Percentiles rank a stretch among this genome's conserved stretches.
phyloP scores from a whole-genome alignment of 2,329 filamentous ascomycete genomes.

The Beauveria scarabaeidicola region DNA sequence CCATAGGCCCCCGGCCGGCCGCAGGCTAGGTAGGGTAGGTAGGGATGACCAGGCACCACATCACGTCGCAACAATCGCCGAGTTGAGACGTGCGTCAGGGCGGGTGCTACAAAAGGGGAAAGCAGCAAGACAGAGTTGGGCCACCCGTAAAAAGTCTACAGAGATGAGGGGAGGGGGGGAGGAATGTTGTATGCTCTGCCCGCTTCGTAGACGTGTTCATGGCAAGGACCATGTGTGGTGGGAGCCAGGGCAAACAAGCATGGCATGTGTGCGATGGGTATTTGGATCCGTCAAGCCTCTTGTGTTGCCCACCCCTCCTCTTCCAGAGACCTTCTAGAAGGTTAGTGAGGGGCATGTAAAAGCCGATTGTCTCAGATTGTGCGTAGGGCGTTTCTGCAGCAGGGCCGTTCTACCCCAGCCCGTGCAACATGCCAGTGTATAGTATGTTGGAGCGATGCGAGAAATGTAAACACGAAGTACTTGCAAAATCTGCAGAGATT shows the following conservation, averaged over 20 bases:
- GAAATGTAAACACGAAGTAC: neutral
- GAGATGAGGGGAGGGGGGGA: neutral
- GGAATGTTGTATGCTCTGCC: neutral
- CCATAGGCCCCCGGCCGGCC: neutral
- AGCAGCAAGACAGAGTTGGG: neutral
- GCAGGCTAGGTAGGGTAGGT: neutral
- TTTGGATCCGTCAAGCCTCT: conserved; percentile 1
- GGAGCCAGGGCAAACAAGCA: neutral
- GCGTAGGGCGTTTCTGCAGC: neutral
- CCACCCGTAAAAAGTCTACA: neutral
- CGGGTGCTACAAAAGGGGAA: neutral
- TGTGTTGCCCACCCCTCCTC: neutral
- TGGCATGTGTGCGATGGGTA: neutral
- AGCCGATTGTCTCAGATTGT: conserved; percentile 7
- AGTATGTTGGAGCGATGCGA: neutral
- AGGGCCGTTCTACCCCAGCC: neutral
- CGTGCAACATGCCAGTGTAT: neutral
- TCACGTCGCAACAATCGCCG: conserved; percentile 5
- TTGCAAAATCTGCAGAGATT: neutral
- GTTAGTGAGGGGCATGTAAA: neutral
- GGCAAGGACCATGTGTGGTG: neutral
- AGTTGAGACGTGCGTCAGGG: neutral
- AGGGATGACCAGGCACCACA: neutral
- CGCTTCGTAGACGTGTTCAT: neutral
- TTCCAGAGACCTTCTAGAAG: neutral